Percentiles rank a stretch among this genome's conserved stretches.
Evolutionary conservation across 768 basidiomycete species (phyloP).

Genomic region (Coprinopsis strossmayeri): DNA sequence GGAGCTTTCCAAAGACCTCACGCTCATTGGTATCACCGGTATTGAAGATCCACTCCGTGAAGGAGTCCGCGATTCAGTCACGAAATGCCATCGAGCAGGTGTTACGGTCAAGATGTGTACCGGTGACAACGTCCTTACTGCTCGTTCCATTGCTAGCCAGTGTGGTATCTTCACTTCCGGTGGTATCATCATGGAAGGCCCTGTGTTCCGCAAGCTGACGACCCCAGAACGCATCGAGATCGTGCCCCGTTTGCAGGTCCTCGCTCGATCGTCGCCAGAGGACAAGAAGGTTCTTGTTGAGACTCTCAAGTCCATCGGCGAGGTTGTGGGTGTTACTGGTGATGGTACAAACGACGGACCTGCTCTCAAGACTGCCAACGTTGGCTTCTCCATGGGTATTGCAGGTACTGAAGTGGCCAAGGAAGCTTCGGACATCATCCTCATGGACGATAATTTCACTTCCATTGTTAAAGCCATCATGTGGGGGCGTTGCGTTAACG

Average conservation of each 20-base stretch:
- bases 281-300: constrained; percentile 94
- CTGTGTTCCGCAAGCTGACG: constrained; percentile 77
- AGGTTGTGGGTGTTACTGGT: constrained; percentile 93
- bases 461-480: constrained; percentile 97
- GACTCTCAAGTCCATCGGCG: constrained; percentile 78
- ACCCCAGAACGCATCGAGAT: constrained; percentile 70
- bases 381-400: constrained; percentile 96
- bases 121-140: constrained; percentile 93
- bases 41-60: constrained; percentile 94
- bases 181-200: constrained; percentile 98
- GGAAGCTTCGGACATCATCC: constrained; percentile 97
- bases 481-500: constrained; percentile 99
- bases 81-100: constrained; percentile 81
- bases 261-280: constrained; percentile 95
- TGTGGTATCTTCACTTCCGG: constrained; percentile 93
- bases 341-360: constrained; percentile 99
- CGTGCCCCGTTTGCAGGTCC: constrained; percentile 89
- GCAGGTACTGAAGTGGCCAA: constrained; percentile 98
- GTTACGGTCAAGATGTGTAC: constrained; percentile 98
- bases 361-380: constrained; percentile 90
- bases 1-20: constrained; percentile 63
- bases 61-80: constrained; percentile 86
- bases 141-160: constrained; percentile 92
- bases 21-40: constrained; percentile 84
- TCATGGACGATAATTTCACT: constrained; percentile 96